Evolutionary conservation across 2,329 filamentous ascomycete genomes (phyloP), one percentile per base, ranked within the genome.

Genomic region (Davidsoniella virescens): DNA sequence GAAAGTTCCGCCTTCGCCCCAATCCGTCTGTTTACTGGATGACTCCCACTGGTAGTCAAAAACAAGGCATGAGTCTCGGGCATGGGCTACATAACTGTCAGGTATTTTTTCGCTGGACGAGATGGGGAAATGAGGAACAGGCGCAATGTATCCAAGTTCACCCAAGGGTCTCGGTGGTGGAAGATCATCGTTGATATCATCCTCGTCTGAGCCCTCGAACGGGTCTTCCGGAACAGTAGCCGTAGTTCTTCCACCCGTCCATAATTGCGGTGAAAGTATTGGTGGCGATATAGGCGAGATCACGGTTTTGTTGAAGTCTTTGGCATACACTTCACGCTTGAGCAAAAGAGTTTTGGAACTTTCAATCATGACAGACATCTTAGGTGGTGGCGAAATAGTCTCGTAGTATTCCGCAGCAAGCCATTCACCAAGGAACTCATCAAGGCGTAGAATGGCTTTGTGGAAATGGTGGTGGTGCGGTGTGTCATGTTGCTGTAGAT

Each of bases 41-140:
- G 88, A 95, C 60, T 98, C 88, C 90, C 92, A 98, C 58, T 90
- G 84, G 59, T 86, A 93, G 64, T 98, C 92, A n/a, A 95, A 73
- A 47, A 84, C 75, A 4, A 85, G 72, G 60, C 87, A 96, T 10
- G 82, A 78, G 61, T 96, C 87, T 54, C 87, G 78, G 7, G 90
- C 90, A 65, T 98, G 92, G 0, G 86, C 77, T 16, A 94, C 84
- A 61, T 93, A 94, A 2, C 90, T 92, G 2, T 78, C 70, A 0
- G 92, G 92, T 52, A 96, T 95, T 6, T 82, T 79, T 42, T 87
- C 82, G 6, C 82, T 81, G 6, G 75, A 72, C 0, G 85, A 90
- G 8, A 95, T 75, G 1, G 90, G 86, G 63, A 94, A 95, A 14
- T 80, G 77, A 1, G 90, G 88, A 5, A 77, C 73, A 0, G 88